These are phyloP conservation scores for Populus pruinosa DNA, from an alignment of 345 rosid genomes.

Conservation along the genomic window DNA sequence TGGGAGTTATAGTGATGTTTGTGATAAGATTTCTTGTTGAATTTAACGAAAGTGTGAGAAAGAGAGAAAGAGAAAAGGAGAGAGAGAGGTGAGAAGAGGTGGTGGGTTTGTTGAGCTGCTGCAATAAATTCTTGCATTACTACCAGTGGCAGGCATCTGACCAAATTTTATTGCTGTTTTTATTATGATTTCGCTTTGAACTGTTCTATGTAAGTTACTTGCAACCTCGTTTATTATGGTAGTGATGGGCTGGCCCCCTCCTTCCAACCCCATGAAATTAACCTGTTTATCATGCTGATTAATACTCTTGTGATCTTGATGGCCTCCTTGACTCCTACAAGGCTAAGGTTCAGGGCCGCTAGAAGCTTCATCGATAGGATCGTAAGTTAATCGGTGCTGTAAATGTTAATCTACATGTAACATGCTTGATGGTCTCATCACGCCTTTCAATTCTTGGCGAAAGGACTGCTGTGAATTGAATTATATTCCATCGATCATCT, in stretches of 20 bases:
- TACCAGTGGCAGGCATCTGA: background rate
- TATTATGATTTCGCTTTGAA: background rate
- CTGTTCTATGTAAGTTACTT: background rate
- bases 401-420: too few species aligned
- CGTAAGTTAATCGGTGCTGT: too few species aligned
- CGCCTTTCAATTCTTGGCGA: too few species aligned
- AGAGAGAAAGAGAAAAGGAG: background rate
- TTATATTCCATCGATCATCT: too few species aligned
- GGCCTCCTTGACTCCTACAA: background rate
- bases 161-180: background rate
- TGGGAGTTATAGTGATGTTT: background rate
- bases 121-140: slow-evolving; percentile 19
- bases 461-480: too few species aligned
- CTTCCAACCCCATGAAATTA: background rate
- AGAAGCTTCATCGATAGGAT: too few species aligned
- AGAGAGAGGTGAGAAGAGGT: background rate
- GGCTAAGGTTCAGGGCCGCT: too few species aligned
- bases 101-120: slow-evolving; percentile 31
- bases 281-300: background rate
- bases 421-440: too few species aligned
- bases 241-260: slow-evolving; percentile 6
- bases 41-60: background rate
- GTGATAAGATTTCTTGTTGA: slow-evolving; percentile 1
- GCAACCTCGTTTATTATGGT: slow-evolving; percentile 22
- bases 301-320: background rate